Evolutionary conservation across 2,329 filamentous ascomycete species (phyloP), one percentile per base, ranked within the genome.

Genomic region (Elsinoe necatrix): DNA sequence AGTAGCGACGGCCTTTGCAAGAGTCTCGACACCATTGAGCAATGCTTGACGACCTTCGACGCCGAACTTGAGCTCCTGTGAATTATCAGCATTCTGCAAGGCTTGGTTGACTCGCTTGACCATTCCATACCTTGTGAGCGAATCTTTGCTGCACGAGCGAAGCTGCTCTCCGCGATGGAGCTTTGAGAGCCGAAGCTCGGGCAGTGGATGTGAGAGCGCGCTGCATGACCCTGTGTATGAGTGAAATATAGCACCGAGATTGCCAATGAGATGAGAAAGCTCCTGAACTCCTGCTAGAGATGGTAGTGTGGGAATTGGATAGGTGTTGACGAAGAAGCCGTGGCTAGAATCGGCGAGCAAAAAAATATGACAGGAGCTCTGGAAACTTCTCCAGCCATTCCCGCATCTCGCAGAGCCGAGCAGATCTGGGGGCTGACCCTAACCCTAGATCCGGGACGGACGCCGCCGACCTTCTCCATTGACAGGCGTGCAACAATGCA

Each of bases 11-110:
- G 93, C 93, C 78, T 86, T 95, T 68, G 93, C 91, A 63, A 98
- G 84, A 65, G 93, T 97, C 74, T 98, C 93, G 63, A 97, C 91
- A 82, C 93, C 93, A 69, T 85, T 85, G 64, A 98, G 82, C 62
- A 98, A 85, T 65, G 89, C 73, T 68, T 91, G 90, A 71, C 93
- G 86, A 67, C 79, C 93, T 73, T 98, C 93, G 63, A 97, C 92
- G 69, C 93, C 93, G 65, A 98, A 98, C 79, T 95, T 97, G 72
- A 98, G 83, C 73, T 98, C 93, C 90, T 96, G 39, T 5, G 52
- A 63, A 57, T 64, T 43, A 16, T 51, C 14, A 27, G 37, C 8
- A n/a, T 27, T 20, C 34, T 54, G 31, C 14, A 43, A 45, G 67
- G 48, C 31, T 27, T 20, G 23, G 2, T 21, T 18, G 5, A 14